These are phyloP conservation scores for Cutaneotrichosporon arboriforme DNA, from an alignment of 1,284 basidiomycete species.

Conservation along the genomic window DNA sequence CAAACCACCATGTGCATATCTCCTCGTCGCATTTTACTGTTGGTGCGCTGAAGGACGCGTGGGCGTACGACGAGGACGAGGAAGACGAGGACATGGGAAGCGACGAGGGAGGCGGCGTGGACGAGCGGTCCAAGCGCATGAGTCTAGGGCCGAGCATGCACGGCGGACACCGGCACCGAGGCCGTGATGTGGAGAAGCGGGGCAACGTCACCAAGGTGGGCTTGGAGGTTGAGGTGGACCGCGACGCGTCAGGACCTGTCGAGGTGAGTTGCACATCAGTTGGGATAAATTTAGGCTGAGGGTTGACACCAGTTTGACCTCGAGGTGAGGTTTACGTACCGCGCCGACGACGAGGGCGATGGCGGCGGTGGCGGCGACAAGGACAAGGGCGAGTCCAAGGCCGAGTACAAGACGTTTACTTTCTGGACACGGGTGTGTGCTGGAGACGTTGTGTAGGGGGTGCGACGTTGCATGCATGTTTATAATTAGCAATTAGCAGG, in stretches of 20 bases:
- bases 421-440: slow-evolving; percentile 41
- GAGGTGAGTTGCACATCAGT: slow-evolving; percentile 18
- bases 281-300: no score
- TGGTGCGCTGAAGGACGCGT: slow-evolving; percentile 83
- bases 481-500: no score
- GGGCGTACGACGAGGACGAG: slow-evolving; percentile 84
- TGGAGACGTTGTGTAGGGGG: slow-evolving; percentile 23
- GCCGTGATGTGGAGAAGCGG: slow-evolving; percentile 50
- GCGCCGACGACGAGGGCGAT: slow-evolving; percentile 62
- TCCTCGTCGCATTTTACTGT: slow-evolving; percentile 71
- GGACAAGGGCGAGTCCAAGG: slow-evolving; percentile 29
- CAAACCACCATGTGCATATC: slow-evolving; percentile 54
- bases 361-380: slow-evolving; percentile 12
- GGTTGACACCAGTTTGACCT: slow-evolving; percentile 78
- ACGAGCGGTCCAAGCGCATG: slow-evolving; percentile 25
- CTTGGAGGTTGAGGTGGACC: slow-evolving; percentile 31
- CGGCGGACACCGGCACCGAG: slow-evolving; percentile 36
- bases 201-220: slow-evolving; percentile 80
- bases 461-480: no score
- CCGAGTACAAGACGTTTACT: slow-evolving; percentile 46
- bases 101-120: slow-evolving; percentile 37
- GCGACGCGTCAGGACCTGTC: slow-evolving; percentile 13
- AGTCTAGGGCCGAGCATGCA: slow-evolving; percentile 33
- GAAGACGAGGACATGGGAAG: slow-evolving; percentile 64
- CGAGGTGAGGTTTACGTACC: slow-evolving; percentile 85